Conservation (phyloP, 805 yeast species). For the Ogataea kodamae region DNA sequence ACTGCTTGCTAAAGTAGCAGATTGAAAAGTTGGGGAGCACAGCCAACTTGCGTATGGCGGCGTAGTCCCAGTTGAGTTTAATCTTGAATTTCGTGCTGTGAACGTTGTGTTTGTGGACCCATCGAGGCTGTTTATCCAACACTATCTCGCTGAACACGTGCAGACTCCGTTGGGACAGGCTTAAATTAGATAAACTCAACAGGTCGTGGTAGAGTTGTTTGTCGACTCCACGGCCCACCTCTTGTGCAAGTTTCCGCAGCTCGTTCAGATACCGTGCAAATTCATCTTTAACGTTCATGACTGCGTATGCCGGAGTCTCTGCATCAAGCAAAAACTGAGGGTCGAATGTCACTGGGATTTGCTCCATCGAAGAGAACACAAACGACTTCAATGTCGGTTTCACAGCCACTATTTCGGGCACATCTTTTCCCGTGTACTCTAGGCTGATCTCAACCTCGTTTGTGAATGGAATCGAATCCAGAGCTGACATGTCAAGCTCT, state of each 20-base stretch:
- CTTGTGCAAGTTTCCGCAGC: constrained; percentile 17
- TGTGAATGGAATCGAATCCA: constrained; percentile 9
- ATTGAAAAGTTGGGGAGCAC: constrained; percentile 22
- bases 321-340: constrained; percentile 12
- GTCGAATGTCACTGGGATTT: constrained; percentile 21
- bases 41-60: constrained; percentile 13
- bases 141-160: constrained; percentile 17
- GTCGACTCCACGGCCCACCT: constrained; percentile 22
- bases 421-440: constrained; percentile 11
- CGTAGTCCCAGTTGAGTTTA: constrained; percentile 16
- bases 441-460: constrained; percentile 16
- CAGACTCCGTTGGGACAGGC: constrained; percentile 13
- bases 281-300: constrained; percentile 15
- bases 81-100: constrained; percentile 16
- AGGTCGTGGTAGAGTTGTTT: constrained; percentile 24
- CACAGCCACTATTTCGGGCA: constrained; percentile 17
- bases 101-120: constrained; percentile 15
- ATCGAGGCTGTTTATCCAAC: constrained; percentile 16
- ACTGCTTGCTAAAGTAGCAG: constrained; percentile 21
- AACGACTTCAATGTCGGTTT: constrained; percentile 19
- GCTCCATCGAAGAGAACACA: constrained; percentile 19
- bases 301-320: constrained; percentile 16
- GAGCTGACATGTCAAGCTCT: constrained; percentile 4
- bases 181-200: constrained; percentile 20
- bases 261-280: constrained; percentile 13